Evolutionary conservation across 129 eudicot species (phyloP).

Genomic region (Flaveria bidentis): DNA sequence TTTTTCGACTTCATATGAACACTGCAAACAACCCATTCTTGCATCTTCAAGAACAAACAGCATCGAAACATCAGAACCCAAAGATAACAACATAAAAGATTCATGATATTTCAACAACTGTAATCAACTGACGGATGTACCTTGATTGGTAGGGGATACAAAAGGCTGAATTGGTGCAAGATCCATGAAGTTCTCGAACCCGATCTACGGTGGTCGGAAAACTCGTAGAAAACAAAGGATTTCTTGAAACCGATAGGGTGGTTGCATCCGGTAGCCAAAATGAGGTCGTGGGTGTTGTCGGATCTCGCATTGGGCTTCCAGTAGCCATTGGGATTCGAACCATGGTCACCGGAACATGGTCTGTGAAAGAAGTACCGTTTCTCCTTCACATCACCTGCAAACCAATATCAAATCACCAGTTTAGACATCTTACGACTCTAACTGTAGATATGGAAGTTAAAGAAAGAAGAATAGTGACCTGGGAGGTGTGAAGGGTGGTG

Average conservation of each 20-base stretch:
- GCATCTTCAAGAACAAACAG: constrained; percentile 4
- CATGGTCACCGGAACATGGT: not conserved
- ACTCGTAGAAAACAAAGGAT: constrained; percentile 20
- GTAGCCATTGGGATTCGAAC: constrained; percentile 4
- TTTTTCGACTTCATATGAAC: constrained; percentile 18
- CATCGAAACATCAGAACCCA: not conserved
- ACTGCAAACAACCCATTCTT: constrained; percentile 33
- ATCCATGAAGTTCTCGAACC: constrained; percentile 26
- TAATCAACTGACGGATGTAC: not conserved
- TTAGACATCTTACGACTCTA: no score
- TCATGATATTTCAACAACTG: not conserved
- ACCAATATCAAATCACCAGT: not conserved
- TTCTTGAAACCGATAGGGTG: constrained; percentile 35
- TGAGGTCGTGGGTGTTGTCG: constrained; percentile 16
- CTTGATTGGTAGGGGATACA: constrained; percentile 26
- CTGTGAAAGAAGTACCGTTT: constrained; percentile 29
- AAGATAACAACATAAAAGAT: no score
- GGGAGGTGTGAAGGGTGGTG: constrained; percentile 30
- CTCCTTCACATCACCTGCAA: constrained; percentile 26
- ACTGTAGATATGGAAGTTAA: no score
- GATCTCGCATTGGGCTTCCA: constrained; percentile 23
- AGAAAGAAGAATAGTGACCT: not conserved
- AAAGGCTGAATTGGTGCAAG: constrained; percentile 26
- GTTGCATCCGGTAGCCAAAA: constrained; percentile 32
- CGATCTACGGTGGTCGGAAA: not conserved